Evolutionary conservation across 495 filamentous ascomycete species (phyloP), one percentile per base, ranked within the genome.

Genomic region (Talaromyces stipitatus): DNA sequence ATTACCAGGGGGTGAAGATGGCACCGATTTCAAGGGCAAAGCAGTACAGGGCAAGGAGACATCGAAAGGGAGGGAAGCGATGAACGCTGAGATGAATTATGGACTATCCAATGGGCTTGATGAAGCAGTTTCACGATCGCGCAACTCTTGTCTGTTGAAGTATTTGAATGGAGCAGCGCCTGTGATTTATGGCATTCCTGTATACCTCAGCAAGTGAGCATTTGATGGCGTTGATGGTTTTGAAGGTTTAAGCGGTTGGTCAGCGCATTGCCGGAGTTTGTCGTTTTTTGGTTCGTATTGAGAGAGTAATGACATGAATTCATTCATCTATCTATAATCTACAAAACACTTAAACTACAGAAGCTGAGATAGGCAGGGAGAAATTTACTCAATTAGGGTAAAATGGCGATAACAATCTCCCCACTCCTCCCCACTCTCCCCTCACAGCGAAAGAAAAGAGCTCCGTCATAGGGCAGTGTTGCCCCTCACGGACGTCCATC

Each of bases 101-200:
- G 45, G 22, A 5, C 20, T 16, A 16, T 41, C 36, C 14, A 36
- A 24, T n/a, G 45, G n/a, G 12, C 70, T 98, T 57, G 88, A 90
- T 29, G 82, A 91, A 65, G 95, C 95, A 0, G 87, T 96, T 8
- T 83, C 83, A 3, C 77, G 74, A 63, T 87, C 86, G 11, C 79
- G 89, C 51, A 77, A 79, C 30, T 82, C 83, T 5, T 97, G 94
- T 73, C 80, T 87, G 60, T 83, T 97, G 71, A 81, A 82, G 64
- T 97, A 95, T 75, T 76, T 97, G 60, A 98, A 95, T 64, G 94
- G 90, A 0, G 94, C 92, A 10, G 91, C 91, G 59, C 87, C 90
- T 14, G 91, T 90, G 52, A 88, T 97, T 41, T 98, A 97, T 78
- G 94, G 94, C 2, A 83, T 98, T 65, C 94, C 94, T 58, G 88